A percentile compares a stretch with the other conserved stretches of the same genome.
These are phyloP conservation scores for Eucalyptus curtisii DNA, from an alignment of 345 rosid species.

Conservation along the genomic window DNA sequence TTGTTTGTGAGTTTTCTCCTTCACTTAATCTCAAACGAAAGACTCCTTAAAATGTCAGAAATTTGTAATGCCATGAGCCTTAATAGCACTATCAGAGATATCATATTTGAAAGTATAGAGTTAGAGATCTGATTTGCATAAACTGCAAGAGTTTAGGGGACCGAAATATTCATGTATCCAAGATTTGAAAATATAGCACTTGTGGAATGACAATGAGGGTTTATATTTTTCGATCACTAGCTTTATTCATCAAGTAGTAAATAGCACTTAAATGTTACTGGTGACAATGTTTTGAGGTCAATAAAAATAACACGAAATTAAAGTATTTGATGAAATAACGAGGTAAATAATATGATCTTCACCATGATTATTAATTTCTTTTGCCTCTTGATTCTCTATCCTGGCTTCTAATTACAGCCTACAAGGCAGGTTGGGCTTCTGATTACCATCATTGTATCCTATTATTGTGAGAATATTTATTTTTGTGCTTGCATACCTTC, in stretches of 20 bases:
- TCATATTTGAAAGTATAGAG: not conserved
- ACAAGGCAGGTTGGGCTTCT: not conserved
- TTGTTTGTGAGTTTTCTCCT: not conserved
- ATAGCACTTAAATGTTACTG: not conserved
- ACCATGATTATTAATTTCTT: not conserved
- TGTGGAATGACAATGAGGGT: not conserved
- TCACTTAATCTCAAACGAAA: not conserved
- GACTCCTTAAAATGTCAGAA: not conserved
- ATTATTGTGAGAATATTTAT: not conserved
- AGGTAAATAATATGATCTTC: not conserved
- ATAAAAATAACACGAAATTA: not conserved
- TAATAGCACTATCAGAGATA: not conserved
- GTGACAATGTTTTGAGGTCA: no score
- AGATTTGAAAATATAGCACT: not conserved
- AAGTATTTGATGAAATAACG: not conserved
- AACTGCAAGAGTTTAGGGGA: not conserved
- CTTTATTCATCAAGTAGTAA: not conserved
- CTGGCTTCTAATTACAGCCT: not conserved
- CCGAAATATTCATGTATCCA: not conserved
- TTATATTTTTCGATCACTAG: not conserved
- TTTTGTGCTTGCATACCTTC: not conserved
- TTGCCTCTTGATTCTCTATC: not conserved
- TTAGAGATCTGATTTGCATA: not conserved
- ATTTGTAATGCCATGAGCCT: not conserved
- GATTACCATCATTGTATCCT: not conserved